Percentiles rank a stretch among this genome's conserved stretches.
Evolutionary conservation across 2,329 filamentous ascomycete species (phyloP).

Genomic region (Pseudogymnoascus sp.): DNA sequence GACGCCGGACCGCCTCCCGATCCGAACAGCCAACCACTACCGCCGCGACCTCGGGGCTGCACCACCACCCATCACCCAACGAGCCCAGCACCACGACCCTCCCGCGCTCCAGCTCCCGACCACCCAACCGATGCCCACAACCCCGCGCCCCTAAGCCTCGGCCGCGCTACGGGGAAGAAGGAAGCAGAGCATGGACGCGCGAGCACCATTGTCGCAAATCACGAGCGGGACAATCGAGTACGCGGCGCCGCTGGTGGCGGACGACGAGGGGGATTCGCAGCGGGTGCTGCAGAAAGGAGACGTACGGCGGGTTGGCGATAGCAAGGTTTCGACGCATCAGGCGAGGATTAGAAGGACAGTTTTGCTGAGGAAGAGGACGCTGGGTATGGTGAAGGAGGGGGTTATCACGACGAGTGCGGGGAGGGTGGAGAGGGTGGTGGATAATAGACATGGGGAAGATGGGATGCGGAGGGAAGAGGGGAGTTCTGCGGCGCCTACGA

Average conservation of each 20-base stretch:
- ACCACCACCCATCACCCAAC: background rate
- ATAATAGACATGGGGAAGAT: background rate
- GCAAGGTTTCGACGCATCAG: background rate
- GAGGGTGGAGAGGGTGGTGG: background rate
- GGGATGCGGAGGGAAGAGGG: background rate
- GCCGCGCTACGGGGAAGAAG: background rate
- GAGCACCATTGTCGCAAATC: background rate
- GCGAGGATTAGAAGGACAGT: background rate
- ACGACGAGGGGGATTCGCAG: background rate
- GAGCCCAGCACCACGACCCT: background rate
- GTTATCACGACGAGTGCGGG: background rate
- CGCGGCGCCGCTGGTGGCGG: background rate
- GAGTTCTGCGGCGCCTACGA: background rate
- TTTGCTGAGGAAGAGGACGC: background rate
- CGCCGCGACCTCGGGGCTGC: background rate
- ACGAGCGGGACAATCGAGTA: background rate
- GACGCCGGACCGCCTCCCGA: background rate
- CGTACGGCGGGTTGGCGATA: background rate
- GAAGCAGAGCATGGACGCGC: background rate
- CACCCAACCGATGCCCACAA: background rate
- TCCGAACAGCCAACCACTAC: background rate
- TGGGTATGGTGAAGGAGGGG: background rate
- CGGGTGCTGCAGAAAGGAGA: background rate
- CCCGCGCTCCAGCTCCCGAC: background rate
- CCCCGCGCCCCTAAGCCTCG: background rate